Percentiles rank a stretch among this genome's conserved stretches.
These are phyloP conservation scores for Schizonepeta tenuifolia DNA, from an alignment of 257 asterid genomes.

Conservation along the genomic window DNA sequence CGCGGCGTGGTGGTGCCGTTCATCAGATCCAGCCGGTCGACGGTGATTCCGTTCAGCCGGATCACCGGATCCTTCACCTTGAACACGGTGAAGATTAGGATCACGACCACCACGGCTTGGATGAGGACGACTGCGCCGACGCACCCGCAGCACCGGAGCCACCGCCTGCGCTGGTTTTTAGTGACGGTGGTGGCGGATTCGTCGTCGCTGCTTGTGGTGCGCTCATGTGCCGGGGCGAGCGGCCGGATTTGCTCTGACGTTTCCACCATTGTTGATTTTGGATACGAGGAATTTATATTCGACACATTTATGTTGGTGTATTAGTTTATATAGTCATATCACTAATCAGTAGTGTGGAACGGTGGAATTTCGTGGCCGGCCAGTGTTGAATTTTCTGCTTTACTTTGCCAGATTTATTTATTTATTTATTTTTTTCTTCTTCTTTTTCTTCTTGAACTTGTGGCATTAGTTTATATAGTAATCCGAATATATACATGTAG, in stretches of 20 bases:
- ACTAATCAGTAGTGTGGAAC: constrained; percentile 7
- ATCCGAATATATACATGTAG: no score
- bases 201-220: constrained; percentile 54
- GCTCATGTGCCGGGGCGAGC: constrained; percentile 59
- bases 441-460: neutral
- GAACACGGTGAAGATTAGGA: constrained; percentile 75
- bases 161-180: constrained; percentile 40
- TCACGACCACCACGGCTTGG: constrained; percentile 45
- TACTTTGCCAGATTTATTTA: neutral
- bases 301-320: neutral
- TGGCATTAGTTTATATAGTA: no score
- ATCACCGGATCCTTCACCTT: constrained; percentile 62
- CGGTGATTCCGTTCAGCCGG: constrained; percentile 51
- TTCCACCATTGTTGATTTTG: constrained; percentile 41
- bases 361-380: constrained; percentile 21
- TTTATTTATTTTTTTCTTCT: neutral
- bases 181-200: constrained; percentile 32
- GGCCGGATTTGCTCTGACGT: constrained; percentile 69
- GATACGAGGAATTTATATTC: neutral
- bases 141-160: constrained; percentile 51
- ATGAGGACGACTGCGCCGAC: constrained; percentile 49
- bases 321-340: neutral
- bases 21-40: constrained; percentile 42
- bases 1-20: constrained; percentile 48
- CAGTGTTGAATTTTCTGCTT: constrained; percentile 3